Conservation (phyloP, 441 rosid genomes). For the Metrosideros polymorpha region DNA sequence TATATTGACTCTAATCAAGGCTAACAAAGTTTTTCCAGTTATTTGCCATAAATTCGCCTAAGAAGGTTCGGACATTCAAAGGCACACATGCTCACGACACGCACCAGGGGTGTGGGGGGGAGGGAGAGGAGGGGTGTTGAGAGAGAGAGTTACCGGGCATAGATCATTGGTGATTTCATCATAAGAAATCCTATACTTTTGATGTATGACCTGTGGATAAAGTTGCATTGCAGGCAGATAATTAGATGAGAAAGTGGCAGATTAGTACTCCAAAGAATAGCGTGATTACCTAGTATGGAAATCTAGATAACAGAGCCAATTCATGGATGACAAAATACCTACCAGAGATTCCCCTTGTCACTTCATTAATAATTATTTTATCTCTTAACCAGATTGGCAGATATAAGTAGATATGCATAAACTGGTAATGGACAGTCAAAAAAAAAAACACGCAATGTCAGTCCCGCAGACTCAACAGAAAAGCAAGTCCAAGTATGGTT, state of each 20-base stretch:
- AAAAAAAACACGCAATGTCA: not conserved
- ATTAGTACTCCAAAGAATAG: not conserved
- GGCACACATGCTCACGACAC: not conserved
- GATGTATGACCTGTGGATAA: slow-evolving; percentile 79
- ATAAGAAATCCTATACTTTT: slow-evolving; percentile 92
- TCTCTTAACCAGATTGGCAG: not conserved
- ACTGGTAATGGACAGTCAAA: not conserved
- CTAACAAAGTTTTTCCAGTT: not conserved
- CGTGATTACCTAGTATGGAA: not conserved
- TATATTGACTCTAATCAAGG: not conserved
- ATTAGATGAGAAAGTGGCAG: not conserved
- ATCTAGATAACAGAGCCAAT: not conserved
- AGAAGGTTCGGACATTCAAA: not conserved
- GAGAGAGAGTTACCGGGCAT: slow-evolving; percentile 67
- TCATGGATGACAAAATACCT: not conserved
- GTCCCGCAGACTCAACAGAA: not conserved
- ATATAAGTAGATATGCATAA: not conserved
- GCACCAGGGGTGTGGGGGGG: not conserved
- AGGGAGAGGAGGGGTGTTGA: not conserved
- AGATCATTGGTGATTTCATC: slow-evolving; percentile 95
- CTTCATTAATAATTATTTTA: not conserved
- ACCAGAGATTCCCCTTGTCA: not conserved
- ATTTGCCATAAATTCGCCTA: not conserved
- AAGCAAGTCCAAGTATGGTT: not conserved
- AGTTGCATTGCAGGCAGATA: not conserved